phyloP scores from a whole-genome alignment of 345 rosid genomes.

The Rhizophora mangle region DNA sequence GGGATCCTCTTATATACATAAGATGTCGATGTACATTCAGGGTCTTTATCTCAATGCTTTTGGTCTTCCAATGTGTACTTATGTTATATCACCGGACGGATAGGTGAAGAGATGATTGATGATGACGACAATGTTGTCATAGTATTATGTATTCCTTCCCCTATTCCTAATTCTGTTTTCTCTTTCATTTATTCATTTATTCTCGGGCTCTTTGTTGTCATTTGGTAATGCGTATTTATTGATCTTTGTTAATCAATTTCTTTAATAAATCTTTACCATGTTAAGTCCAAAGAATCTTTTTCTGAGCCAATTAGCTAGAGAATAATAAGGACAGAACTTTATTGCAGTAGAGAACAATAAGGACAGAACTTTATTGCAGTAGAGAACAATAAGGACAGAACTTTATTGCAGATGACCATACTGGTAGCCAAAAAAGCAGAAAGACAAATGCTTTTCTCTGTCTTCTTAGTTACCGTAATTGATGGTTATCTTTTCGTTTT shows the following conservation, averaged over 20 bases:
- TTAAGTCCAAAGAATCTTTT: not conserved
- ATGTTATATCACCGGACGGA: not conserved
- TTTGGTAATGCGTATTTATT: not conserved
- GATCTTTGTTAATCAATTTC: not conserved
- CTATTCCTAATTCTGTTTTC: not conserved
- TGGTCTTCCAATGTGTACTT: not conserved
- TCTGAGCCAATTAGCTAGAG: not conserved
- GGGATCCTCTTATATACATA: not conserved
- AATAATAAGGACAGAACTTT: not conserved
- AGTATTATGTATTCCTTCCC: not conserved
- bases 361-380: not conserved
- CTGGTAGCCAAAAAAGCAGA: not conserved
- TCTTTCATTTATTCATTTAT: not conserved
- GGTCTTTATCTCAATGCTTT: not conserved
- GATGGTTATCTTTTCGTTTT: too few species aligned
- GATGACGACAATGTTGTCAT: not conserved
- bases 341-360: not conserved
- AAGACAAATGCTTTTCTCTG: too few species aligned
- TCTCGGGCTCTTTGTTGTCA: not conserved
- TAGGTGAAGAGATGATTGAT: not conserved
- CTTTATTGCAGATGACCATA: not conserved
- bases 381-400: not conserved
- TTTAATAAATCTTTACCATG: not conserved
- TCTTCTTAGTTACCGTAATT: too few species aligned
- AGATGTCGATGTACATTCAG: constrained; percentile 15